Base-by-base conservation (phyloP, 768 basidiomycete species). In the Tylopilus subfusipes region DNA sequence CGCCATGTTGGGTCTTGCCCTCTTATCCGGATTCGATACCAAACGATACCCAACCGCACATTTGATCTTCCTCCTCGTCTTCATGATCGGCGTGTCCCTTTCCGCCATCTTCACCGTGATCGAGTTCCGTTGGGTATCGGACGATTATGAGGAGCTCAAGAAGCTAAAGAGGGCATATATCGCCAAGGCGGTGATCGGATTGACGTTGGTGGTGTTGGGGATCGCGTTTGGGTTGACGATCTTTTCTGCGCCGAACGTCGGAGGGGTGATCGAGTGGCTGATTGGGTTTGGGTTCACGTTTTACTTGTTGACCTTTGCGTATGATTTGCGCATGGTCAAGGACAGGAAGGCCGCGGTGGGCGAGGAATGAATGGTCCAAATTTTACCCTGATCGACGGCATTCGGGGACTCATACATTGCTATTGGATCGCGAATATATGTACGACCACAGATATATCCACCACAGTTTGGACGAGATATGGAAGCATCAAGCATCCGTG, bases 231-330 rank as follows among this genome's bases (percentile, higher is more conserved):
- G 74, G 1, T 68, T 82, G 16, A 65, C 79, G 11, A 63, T 86
- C 3, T 84, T 72, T 59, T 61, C 65, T 11, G 76, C 70, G 0
- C 58, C 57, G 2, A 68, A 84, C 54, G 81, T 72, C 0, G 86
- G 81, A 66, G 85, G 81, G 80, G 68, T 90, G 51, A 61, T 91
- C 7, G 90, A 92, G 68, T 92, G 89, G 89, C 63, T 68, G 0
- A 87, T 92, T 46, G 78, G 80, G 4, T 84, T 90, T 50, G 82
- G 86, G 9, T 90, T 83, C 67, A 84, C 84, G 7, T 77, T 88
- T 59, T 91, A 87, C 68, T 71, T 90, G 38, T 73, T 88, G 54
- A 85, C 87, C 0, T 91, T 88, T 71, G 82, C 68, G 58, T 86
- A 79, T 66, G 90, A 92, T 67, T 76, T 89, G n/a, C 74, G 82